Base-by-base conservation (phyloP, 2,329 filamentous ascomycete species). In the Microcyclospora tardicrescens region DNA sequence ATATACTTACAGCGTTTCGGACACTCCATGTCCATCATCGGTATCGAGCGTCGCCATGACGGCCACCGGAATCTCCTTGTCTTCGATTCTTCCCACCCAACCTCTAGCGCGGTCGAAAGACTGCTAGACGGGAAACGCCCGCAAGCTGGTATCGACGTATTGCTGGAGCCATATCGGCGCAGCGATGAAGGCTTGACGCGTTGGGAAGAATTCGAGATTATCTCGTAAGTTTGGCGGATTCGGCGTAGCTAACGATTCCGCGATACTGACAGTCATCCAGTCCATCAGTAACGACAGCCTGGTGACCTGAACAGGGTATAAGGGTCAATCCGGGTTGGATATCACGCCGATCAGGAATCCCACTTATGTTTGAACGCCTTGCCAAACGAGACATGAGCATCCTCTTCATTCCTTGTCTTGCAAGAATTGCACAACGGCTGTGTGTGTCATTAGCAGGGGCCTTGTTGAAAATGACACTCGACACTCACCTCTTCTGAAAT, bases 1-100 rank as follows among this genome's bases (percentile, higher is more conserved):
- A 79, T 96, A 31, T 96, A 95, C 60, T 77, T 94, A 44, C 89
- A 96, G 56, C 84, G 91, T 50, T 76, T 77, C 71, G 84, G 86
- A 2, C 89, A 96, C 58, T 95, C 87, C 1, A 69, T 94, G 66
- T 93, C 85, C 1, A 85, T 96, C 37, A 69, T 96, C 39, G 89
- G 89, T 0, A 69, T 93, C 16, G 86, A 95, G 60, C 75, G 73
- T 47, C 73, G 71, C 19, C 66, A 62, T 28, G 70, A 80, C 42
- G 81, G 82, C 16, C 65, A 67, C 13, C 64, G 69, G 37, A 81
- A 83, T 48, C 65, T 96, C 13, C 66, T 96, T 0, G 82, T 94
- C 10, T 93, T 94, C 56, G 87, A 96, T 56, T 86, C 89, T 1
- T 81, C 82, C 63, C 85, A 84, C 57, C 77, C 73, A 39, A 81